Evolutionary conservation across 2,329 filamentous ascomycete species (phyloP).

Genomic region (Periglandula ipomoeae): DNA sequence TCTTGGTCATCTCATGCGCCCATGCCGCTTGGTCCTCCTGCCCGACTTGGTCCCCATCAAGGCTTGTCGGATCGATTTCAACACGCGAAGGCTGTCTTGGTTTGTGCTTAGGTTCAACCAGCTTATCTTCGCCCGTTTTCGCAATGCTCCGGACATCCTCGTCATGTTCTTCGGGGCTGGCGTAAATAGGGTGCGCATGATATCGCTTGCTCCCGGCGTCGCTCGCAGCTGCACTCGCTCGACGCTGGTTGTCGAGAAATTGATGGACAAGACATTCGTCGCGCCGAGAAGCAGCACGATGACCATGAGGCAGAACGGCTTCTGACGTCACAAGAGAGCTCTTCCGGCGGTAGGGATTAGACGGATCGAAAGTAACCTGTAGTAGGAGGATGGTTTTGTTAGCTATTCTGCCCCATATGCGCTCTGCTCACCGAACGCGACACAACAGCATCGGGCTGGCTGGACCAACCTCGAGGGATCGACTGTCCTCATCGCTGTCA

Average conservation of each 20-base stretch:
- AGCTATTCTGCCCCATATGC: not conserved
- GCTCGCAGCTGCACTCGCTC: conserved; percentile 18
- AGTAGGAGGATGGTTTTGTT: not conserved
- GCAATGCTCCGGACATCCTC: conserved; percentile 11
- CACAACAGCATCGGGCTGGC: not conserved
- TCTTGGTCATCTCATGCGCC: conserved; percentile 38
- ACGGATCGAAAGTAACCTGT: conserved; percentile 53
- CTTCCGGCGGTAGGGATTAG: conserved; percentile 54
- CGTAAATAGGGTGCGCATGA: conserved; percentile 19
- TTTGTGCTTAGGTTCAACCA: conserved; percentile 15
- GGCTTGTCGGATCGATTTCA: conserved; percentile 30
- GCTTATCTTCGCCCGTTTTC: conserved; percentile 12
- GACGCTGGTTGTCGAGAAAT: conserved; percentile 49
- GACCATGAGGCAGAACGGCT: conserved; percentile 23
- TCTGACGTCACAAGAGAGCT: conserved; percentile 53
- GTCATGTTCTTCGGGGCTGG: conserved; percentile 11
- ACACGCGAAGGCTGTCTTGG: conserved; percentile 16
- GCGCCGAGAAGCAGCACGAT: conserved; percentile 17
- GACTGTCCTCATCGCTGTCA: conserved; percentile 37
- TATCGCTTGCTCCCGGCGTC: conserved; percentile 19
- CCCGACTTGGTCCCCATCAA: conserved; percentile 34
- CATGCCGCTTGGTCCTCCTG: conserved; percentile 49
- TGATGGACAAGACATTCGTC: conserved; percentile 58
- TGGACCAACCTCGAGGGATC: conserved; percentile 38
- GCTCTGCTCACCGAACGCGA: not conserved